Evolutionary conservation across 768 basidiomycete species (phyloP), one percentile per base, ranked within the genome.

Genomic region (Collybia sordida): DNA sequence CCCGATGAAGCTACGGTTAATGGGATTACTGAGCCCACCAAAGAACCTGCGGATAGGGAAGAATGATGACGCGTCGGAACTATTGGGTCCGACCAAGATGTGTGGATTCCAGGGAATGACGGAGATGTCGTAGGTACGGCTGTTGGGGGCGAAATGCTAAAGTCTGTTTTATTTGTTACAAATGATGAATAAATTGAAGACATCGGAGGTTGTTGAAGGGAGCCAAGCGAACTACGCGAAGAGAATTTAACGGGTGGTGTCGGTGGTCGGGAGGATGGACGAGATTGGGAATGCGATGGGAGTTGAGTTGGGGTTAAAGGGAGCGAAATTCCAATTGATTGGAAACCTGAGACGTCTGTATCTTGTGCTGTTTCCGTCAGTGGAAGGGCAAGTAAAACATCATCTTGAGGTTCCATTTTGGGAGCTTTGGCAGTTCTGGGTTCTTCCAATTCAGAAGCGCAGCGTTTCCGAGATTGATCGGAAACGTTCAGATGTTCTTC

Each of bases 371-470:
- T 43, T 40, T 56, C 51, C 6, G 52, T 21, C 23, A 57, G 45
- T 31, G 64, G 49, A 23, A 69, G 45, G 27, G 64, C 59, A 34
- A 77, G 57, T 12, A 67, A 65, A 1, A 61, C 47, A 43, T 76
- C 74, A 23, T 80, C 79, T 53, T 66, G 69, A 24, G 77, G 76
- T 51, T 80, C 79, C 48, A 73, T 60, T 59, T 80, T 80, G 37
- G 75, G 64, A 15, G 73, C 70, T 59, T 78, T 78, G 28, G 72
- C 64, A 18, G 62, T 70, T 17, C 77, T 70, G 12, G 71, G 72
- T 42, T 71, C 72, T 46, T 72, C 75, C 41, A 73, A 58, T 44
- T 68, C 72, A 23, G 74, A 72, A 17, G 73, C 75, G 50, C 72
- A 74, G 35, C 71, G 72, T 56, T 75, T 81, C 25, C 68, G 75